Conservation (phyloP, 495 filamentous ascomycete species). For the Lasiosphaeria hispida region DNA sequence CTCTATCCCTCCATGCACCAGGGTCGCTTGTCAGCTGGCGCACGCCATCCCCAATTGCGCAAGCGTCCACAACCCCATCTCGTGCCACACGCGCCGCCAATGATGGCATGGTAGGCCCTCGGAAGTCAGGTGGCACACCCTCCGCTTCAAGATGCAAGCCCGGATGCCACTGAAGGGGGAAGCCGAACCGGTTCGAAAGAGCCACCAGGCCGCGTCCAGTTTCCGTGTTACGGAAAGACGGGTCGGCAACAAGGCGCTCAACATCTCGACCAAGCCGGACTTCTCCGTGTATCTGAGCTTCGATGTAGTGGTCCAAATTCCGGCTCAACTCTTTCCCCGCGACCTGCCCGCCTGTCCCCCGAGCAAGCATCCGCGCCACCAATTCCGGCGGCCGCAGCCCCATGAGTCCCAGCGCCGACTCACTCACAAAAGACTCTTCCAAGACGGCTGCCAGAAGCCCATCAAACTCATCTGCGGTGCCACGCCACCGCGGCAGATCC, state of each 20-base stretch:
- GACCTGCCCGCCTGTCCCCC: background rate
- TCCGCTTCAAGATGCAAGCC: slow-evolving; percentile 1
- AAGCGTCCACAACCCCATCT: slow-evolving; percentile 4
- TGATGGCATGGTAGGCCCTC: slow-evolving; percentile 16
- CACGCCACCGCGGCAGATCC: slow-evolving; percentile 1
- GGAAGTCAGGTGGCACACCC: slow-evolving; percentile 8
- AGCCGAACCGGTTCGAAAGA: slow-evolving; percentile 7
- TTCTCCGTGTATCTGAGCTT: slow-evolving; percentile 16
- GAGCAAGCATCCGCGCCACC: background rate
- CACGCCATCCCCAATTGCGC: slow-evolving; percentile 6
- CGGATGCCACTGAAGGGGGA: slow-evolving; percentile 9
- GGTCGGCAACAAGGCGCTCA: slow-evolving; percentile 14
- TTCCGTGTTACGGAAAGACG: slow-evolving; percentile 9
- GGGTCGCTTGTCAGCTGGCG: background rate
- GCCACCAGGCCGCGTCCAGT: background rate
- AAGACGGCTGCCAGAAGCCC: slow-evolving; percentile 9
- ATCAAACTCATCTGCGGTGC: slow-evolving; percentile 11
- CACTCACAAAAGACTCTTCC: slow-evolving; percentile 13
- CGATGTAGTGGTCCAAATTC: slow-evolving; percentile 14
- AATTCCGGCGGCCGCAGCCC: slow-evolving; percentile 1
- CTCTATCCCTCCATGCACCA: slow-evolving; percentile 5
- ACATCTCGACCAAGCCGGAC: slow-evolving; percentile 10
- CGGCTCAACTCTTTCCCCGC: slow-evolving; percentile 4
- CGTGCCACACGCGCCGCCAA: slow-evolving; percentile 6
- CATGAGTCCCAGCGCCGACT: slow-evolving; percentile 4